These are phyloP conservation scores for Tricholoma bakamatsutake DNA, from an alignment of 768 basidiomycete genomes.

Conservation along the genomic window DNA sequence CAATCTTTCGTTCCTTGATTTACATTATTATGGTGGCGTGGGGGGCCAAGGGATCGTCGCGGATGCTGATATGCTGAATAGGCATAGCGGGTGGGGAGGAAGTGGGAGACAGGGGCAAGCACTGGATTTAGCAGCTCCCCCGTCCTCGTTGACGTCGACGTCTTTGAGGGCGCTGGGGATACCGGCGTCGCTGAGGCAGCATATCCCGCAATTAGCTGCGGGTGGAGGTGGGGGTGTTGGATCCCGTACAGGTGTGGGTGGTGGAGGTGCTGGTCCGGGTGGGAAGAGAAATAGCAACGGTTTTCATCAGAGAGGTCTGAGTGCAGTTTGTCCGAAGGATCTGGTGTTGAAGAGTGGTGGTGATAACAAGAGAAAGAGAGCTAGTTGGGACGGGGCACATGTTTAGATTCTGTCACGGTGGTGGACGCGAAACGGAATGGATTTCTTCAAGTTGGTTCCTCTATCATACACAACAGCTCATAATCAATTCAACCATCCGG, in stretches of 20 bases:
- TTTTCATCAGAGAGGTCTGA: slow-evolving; percentile 40
- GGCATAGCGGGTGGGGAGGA: slow-evolving; percentile 2
- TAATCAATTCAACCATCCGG: too few species aligned
- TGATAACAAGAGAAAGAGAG: slow-evolving; percentile 36
- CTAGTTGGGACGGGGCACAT: slow-evolving; percentile 39
- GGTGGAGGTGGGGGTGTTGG: slow-evolving; percentile 2
- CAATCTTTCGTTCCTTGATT: slow-evolving; percentile 63
- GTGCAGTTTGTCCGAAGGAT: slow-evolving; percentile 38
- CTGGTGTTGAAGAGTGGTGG: slow-evolving; percentile 22
- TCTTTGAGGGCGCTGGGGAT: slow-evolving; percentile 12
- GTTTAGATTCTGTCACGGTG: neutral
- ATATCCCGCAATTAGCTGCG: slow-evolving; percentile 1
- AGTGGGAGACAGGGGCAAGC: slow-evolving; percentile 23
- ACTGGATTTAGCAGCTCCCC: slow-evolving; percentile 31
- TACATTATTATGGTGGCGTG: slow-evolving; percentile 51
- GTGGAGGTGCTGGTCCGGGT: neutral
- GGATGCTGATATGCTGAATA: slow-evolving; percentile 5
- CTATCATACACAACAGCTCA: too few species aligned
- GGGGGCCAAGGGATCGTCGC: slow-evolving; percentile 4
- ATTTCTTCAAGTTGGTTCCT: too few species aligned
- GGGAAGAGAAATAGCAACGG: slow-evolving; percentile 1
- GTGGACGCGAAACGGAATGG: too few species aligned
- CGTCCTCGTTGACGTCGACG: slow-evolving; percentile 19
- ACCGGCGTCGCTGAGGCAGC: slow-evolving; percentile 14
- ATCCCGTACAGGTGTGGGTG: neutral